Conservation (phyloP, 495 filamentous ascomycete species). For the Acidiella bohemica region DNA sequence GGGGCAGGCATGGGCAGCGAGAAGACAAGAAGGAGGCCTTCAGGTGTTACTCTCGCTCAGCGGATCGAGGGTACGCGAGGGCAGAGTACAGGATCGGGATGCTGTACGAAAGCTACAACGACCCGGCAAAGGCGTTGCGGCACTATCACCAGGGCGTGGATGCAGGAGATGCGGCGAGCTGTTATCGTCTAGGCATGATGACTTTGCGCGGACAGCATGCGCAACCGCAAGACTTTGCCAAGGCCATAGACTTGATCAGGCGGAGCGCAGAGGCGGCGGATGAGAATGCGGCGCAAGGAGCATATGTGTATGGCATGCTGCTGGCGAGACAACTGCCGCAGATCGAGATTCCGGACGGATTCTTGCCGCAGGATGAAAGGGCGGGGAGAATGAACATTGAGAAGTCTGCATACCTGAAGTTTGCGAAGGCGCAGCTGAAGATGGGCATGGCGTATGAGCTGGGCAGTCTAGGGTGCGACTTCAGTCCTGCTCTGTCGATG, state of each 20-base stretch:
- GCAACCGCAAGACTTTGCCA: slow-evolving; percentile 63
- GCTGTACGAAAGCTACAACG: slow-evolving; percentile 90
- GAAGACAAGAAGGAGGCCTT: slow-evolving; percentile 93
- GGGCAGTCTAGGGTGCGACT: slow-evolving; percentile 84
- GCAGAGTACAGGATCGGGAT: slow-evolving; percentile 96
- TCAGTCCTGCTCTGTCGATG: slow-evolving; percentile 78
- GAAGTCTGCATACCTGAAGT: slow-evolving; percentile 91
- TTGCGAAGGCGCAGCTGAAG: slow-evolving; percentile 93
- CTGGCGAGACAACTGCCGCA: slow-evolving; percentile 80
- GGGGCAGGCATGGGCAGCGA: slow-evolving; percentile 83
- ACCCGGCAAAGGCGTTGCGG: slow-evolving; percentile 74
- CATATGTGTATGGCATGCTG: slow-evolving; percentile 94
- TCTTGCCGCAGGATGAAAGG: slow-evolving; percentile 59
- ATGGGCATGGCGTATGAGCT: slow-evolving; percentile 95
- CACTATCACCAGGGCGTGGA: slow-evolving; percentile 74
- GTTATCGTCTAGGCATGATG: slow-evolving; percentile 97
- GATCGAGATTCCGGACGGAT: slow-evolving; percentile 61
- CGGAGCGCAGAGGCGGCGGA: slow-evolving; percentile 77
- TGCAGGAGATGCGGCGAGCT: slow-evolving; percentile 76
- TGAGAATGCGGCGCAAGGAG: slow-evolving; percentile 93
- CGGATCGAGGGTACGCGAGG: slow-evolving; percentile 78
- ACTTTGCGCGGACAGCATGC: slow-evolving; percentile 86
- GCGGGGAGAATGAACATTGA: slow-evolving; percentile 80
- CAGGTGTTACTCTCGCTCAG: slow-evolving; percentile 66
- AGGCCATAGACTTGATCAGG: slow-evolving; percentile 67